A percentile compares a stretch with the other conserved stretches of the same genome.
These are phyloP conservation scores for Phaeomoniella chlamydospora DNA, from an alignment of 2,329 filamentous ascomycete genomes.

Conservation along the genomic window DNA sequence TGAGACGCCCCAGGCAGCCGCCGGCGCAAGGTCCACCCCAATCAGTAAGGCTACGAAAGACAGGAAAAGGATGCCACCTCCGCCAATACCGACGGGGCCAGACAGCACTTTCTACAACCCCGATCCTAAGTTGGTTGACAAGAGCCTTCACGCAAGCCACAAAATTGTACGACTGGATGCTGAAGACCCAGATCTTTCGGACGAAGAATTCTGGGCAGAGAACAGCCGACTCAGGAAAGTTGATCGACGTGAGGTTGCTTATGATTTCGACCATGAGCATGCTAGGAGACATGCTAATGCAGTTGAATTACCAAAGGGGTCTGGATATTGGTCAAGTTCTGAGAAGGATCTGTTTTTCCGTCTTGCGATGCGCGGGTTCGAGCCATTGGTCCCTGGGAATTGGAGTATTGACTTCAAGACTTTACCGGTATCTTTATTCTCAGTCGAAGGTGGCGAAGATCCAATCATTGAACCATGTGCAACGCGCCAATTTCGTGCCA, in stretches of 20 bases:
- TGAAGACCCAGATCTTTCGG: conserved; percentile 7
- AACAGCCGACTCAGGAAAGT: conserved; percentile 5
- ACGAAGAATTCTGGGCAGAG: conserved; percentile 6
- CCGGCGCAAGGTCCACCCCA: background rate
- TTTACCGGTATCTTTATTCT: conserved; percentile 38
- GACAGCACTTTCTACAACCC: conserved; percentile 4
- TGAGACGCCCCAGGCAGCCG: background rate
- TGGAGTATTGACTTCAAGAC: conserved; percentile 41
- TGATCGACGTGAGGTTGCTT: conserved; percentile 14
- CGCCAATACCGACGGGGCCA: background rate
- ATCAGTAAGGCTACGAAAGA: background rate
- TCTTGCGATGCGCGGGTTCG: conserved; percentile 39
- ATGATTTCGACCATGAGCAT: conserved; percentile 16
- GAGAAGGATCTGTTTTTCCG: conserved; percentile 38
- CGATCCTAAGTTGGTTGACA: conserved; percentile 5
- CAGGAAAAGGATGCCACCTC: conserved; percentile 2
- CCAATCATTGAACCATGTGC: conserved; percentile 30
- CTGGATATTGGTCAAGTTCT: conserved; percentile 33
- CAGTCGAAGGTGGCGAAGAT: conserved; percentile 18
- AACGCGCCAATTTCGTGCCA: conserved; percentile 33
- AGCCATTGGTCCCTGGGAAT: conserved; percentile 36
- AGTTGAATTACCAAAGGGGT: conserved; percentile 20
- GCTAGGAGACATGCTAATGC: conserved; percentile 20
- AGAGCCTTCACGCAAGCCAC: conserved; percentile 3
- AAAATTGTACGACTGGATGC: conserved; percentile 5